Percentiles rank a stretch among this genome's conserved stretches.
These are phyloP conservation scores for Aleurites moluccanus DNA, from an alignment of 441 rosid species.

Conservation along the genomic window DNA sequence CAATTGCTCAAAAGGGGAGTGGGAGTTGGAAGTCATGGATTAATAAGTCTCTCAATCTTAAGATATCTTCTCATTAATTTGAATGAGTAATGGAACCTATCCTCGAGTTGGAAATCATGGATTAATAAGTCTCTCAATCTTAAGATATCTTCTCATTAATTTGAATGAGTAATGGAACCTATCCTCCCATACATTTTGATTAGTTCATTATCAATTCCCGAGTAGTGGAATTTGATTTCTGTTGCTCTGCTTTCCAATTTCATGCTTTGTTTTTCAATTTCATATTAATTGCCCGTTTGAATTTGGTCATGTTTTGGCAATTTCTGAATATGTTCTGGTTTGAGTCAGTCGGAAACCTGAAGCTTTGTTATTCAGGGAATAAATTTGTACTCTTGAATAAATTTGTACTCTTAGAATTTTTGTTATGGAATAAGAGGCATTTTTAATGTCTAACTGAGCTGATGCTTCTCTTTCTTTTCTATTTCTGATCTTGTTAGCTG, in stretches of 20 bases:
- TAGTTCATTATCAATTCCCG: neutral
- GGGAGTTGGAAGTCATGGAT: constrained; percentile 91
- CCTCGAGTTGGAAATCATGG: constrained; percentile 89
- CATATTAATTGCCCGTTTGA: neutral
- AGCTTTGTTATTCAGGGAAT: neutral
- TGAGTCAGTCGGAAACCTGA: neutral
- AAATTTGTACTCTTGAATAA: constrained; percentile 16
- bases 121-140: constrained; percentile 77
- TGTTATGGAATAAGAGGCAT: constrained; percentile 4
- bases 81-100: constrained; percentile 3
- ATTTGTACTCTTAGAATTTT: constrained; percentile 1
- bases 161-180: neutral
- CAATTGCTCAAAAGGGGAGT: constrained; percentile 50
- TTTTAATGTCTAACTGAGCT: neutral
- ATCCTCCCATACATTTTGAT: neutral
- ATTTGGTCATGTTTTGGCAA: neutral
- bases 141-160: constrained; percentile 59
- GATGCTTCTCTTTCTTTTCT: neutral
- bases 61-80: constrained; percentile 54
- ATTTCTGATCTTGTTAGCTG: too few relatives aligned
- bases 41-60: constrained; percentile 74
- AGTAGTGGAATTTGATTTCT: constrained; percentile 4
- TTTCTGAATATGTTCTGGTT: neutral
- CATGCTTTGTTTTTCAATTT: neutral
- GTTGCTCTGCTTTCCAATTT: neutral